Evolutionary conservation across 176 grass and related monocot species (phyloP).

Genomic region (Neostapfia colusana): DNA sequence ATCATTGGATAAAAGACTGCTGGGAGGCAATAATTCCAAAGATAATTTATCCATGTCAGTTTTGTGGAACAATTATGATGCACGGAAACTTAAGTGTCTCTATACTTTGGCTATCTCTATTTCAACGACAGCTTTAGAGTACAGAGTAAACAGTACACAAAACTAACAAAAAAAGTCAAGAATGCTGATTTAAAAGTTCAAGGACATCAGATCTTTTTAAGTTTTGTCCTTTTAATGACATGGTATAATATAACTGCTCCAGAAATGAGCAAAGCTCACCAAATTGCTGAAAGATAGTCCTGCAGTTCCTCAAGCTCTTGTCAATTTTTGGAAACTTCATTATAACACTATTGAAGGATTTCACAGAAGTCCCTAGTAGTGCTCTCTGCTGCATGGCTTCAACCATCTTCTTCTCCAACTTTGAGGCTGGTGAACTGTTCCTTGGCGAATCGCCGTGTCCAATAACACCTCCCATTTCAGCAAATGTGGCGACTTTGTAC

Average conservation of each 20-base stretch:
- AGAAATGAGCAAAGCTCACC: constrained; percentile 52
- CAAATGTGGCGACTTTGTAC: neutral
- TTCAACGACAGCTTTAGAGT: neutral
- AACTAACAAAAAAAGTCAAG: neutral
- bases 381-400: constrained; percentile 93
- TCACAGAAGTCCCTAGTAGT: constrained; percentile 75
- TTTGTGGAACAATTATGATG: neutral
- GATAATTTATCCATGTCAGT: neutral
- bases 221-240: too few species aligned
- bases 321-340: constrained; percentile 99
- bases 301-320: constrained; percentile 85
- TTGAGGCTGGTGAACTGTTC: constrained; percentile 56
- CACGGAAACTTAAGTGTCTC: neutral
- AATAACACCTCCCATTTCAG: constrained; percentile 70
- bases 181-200: neutral
- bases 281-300: constrained; percentile 90
- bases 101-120: neutral
- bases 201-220: neutral
- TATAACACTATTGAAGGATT: constrained; percentile 88
- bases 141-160: neutral
- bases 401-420: constrained; percentile 94
- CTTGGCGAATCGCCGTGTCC: constrained; percentile 56
- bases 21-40: too few species aligned
- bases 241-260: neutral
- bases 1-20: too few species aligned